Base-by-base conservation (phyloP, 345 rosid species). In the Ceriops tagal region DNA sequence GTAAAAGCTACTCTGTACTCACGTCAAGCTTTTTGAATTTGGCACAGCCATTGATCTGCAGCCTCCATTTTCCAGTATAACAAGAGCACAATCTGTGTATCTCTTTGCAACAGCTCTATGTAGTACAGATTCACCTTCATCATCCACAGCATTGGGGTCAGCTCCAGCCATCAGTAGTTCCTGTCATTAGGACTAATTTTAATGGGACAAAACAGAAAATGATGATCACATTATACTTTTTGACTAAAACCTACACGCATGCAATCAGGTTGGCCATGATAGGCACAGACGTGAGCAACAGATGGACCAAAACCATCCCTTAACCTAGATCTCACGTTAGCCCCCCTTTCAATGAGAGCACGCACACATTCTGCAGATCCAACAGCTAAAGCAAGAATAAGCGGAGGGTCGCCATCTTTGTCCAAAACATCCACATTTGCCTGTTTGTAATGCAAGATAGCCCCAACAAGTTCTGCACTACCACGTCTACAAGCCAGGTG, bases 401-500 rank as follows among this genome's bases (percentile, higher is more conserved):
- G 97, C 9, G 99, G 96, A 46, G 98, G 99, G 79, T 91, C 96
- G 61, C 98, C 96, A 77, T 92, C 97, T 80, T 86, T 95, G 75
- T 92, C 96, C 84, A 88, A 82, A 65, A 90, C 81, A 87, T 92
- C 98, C 65, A 92, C 98, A 75, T 87, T 71, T 58, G 91, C 93
- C 77, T 82, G 84, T 49, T 58, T 64, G 60, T 85, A 84, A 77
- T 83, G 89, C 85, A 95, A 74, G 65, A 95, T 85, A 68, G 90
- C 81, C 78, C 77, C 86, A 69, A 95, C 98, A 75, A 95, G 87
- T 70, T 92, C 91, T 32, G 81, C 86, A 82, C 96, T 84, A 75
- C 99, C 98, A 70, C 96, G 92, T 72, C 98, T 85, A 84, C 99
- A 95, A 65, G 99, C 97, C 83, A 95, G 83, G 83, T 95, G 99